Conservation (phyloP, 805 yeast species). For the Henningerozyma blattae region DNA sequence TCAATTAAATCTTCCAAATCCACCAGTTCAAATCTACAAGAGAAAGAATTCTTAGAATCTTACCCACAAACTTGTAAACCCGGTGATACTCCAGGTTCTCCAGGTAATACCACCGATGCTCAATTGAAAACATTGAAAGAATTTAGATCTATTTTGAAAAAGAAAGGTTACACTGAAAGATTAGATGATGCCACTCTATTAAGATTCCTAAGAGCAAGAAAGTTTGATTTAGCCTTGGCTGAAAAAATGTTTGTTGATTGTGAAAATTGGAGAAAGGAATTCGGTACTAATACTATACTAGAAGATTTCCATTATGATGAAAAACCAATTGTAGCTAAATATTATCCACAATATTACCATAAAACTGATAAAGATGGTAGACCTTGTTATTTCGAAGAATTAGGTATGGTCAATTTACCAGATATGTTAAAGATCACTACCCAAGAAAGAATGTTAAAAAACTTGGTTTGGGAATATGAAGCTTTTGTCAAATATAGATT, state of each 20-base stretch:
- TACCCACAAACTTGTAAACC: slow-evolving; percentile 62
- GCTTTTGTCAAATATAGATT: slow-evolving; percentile 71
- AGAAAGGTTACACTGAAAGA: slow-evolving; percentile 61
- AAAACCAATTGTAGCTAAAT: slow-evolving; percentile 78
- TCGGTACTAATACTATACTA: slow-evolving; percentile 77
- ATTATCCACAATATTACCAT: slow-evolving; percentile 95
- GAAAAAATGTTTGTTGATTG: slow-evolving; percentile 73
- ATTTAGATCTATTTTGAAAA: slow-evolving; percentile 45
- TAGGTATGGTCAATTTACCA: slow-evolving; percentile 79
- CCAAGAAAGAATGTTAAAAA: slow-evolving; percentile 91
- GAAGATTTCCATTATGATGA: slow-evolving; percentile 86
- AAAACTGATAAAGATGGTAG: slow-evolving; percentile 95
- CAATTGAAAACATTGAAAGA: slow-evolving; percentile 51
- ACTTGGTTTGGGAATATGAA: slow-evolving; percentile 96
- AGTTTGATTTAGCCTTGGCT: slow-evolving; percentile 75
- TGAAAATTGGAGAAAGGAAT: slow-evolving; percentile 85
- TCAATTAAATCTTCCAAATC: slow-evolving; percentile 3
- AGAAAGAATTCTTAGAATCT: slow-evolving; percentile 32
- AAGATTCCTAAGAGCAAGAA: slow-evolving; percentile 89
- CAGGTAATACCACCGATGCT: slow-evolving; percentile 62
- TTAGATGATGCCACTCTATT: slow-evolving; percentile 76
- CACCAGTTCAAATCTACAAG: slow-evolving; percentile 5
- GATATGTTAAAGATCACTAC: slow-evolving; percentile 91
- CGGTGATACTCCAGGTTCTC: slow-evolving; percentile 59
- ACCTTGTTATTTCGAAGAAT: slow-evolving; percentile 88